Evolutionary conservation across 495 filamentous ascomycete genomes (phyloP).

Genomic region (Aspergillus biplanus): DNA sequence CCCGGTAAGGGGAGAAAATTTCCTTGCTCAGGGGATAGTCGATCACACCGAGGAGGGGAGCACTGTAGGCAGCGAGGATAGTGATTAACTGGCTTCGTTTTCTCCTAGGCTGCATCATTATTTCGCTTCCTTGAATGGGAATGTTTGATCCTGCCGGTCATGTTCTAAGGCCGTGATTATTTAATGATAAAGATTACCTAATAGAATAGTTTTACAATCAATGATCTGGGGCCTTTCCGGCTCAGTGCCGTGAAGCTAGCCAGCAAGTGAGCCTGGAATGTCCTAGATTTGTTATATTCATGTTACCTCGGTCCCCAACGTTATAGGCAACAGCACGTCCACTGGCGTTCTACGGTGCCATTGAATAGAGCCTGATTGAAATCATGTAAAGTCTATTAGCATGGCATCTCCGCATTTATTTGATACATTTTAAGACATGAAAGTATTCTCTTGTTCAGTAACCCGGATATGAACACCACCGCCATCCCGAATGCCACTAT

Average conservation of each 20-base stretch:
- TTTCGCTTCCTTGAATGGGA: background rate
- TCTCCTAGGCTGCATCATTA: background rate
- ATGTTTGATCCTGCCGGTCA: background rate
- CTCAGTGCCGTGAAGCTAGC: background rate
- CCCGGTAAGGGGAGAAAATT: slow-evolving; percentile 53
- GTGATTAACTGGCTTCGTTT: slow-evolving; percentile 9
- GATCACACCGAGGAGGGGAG: slow-evolving; percentile 16
- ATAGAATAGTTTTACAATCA: background rate
- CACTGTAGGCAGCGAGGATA: slow-evolving; percentile 19
- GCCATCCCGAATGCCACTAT: slow-evolving; percentile 4
- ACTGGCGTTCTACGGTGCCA: background rate
- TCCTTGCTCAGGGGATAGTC: slow-evolving; percentile 40
- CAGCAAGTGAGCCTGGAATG: background rate
- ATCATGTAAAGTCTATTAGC: background rate
- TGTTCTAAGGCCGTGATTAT: background rate
- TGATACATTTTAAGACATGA: slow-evolving; percentile 23
- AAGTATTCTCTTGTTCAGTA: slow-evolving; percentile 21
- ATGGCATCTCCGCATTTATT: slow-evolving; percentile 37
- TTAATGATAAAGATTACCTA: background rate
- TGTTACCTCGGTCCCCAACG: background rate
- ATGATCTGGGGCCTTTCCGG: background rate
- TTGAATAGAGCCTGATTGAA: background rate
- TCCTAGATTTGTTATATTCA: background rate
- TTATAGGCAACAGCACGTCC: background rate
- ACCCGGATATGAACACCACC: slow-evolving; percentile 14